Percentiles rank a stretch among this genome's conserved stretches.
These are phyloP conservation scores for Myxozyma lipomycoides DNA, from an alignment of 805 yeast genomes.

Conservation along the genomic window DNA sequence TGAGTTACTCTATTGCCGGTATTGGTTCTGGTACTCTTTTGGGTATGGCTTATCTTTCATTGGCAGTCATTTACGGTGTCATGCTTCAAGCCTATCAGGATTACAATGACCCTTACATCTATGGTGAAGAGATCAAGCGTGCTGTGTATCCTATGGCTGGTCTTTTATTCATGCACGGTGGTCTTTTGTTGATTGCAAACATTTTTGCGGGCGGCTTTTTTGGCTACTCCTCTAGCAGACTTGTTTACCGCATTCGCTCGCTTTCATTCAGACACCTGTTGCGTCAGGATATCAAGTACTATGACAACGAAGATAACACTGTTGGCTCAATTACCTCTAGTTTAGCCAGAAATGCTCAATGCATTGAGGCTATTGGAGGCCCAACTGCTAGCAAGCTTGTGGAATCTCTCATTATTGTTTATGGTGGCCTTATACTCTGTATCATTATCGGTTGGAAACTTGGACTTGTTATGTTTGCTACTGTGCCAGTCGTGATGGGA, in stretches of 20 bases:
- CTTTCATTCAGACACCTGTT: conserved; percentile 29
- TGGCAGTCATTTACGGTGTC: conserved; percentile 14
- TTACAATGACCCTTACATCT: conserved; percentile 8
- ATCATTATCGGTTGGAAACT: conserved; percentile 42
- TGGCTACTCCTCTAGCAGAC: conserved; percentile 26
- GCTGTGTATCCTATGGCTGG: conserved; percentile 21
- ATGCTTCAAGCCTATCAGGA: conserved; percentile 16
- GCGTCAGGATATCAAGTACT: conserved; percentile 34
- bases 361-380: conserved; percentile 34
- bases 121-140: conserved; percentile 14
- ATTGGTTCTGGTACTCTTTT: conserved; percentile 19
- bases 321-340: conserved; percentile 31
- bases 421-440: conserved; percentile 41
- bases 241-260: conserved; percentile 31
- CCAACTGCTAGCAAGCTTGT: conserved; percentile 33
- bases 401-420: conserved; percentile 38
- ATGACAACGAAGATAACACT: conserved; percentile 31
- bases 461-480: conserved; percentile 42
- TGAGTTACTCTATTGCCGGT: conserved; percentile 9
- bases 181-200: conserved; percentile 14
- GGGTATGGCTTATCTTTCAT: conserved; percentile 18
- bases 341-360: conserved; percentile 32
- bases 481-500: conserved; percentile 38
- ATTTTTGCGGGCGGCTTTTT: conserved; percentile 17
- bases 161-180: conserved; percentile 18